Evolutionary conservation across 1,284 basidiomycete species (phyloP).

Genomic region (Heliocybe sulcata): DNA sequence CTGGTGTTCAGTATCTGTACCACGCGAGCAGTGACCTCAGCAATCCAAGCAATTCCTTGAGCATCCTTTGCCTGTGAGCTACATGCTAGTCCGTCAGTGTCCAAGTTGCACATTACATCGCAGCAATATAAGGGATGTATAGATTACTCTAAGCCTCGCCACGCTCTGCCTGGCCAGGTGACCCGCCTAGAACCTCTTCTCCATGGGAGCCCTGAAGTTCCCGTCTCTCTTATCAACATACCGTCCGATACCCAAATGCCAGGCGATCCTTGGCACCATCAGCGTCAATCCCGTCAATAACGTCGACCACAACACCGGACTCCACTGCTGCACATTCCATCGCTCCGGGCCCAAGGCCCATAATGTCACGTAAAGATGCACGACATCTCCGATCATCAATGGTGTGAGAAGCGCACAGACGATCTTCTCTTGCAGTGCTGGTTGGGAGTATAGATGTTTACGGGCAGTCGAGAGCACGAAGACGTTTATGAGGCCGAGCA

Average conservation of each 20-base stretch:
- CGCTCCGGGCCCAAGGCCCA: conserved; percentile 65
- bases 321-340: conserved; percentile 57
- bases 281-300: conserved; percentile 55
- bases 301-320: conserved; percentile 60
- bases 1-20: background rate
- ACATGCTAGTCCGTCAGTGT: background rate
- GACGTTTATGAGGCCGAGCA: conserved; percentile 62
- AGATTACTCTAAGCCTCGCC: background rate
- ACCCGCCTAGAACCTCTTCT: conserved; percentile 14
- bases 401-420: conserved; percentile 55
- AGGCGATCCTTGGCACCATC: conserved; percentile 59
- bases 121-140: background rate
- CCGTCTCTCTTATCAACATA: conserved; percentile 63
- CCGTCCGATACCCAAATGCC: conserved; percentile 66
- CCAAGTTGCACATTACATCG: background rate
- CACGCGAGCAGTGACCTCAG: no score
- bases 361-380: conserved; percentile 58
- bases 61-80: background rate
- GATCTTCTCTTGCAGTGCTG: conserved; percentile 64
- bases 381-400: conserved; percentile 58
- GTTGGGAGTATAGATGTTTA: conserved; percentile 46
- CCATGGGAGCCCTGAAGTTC: conserved; percentile 7
- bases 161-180: conserved; percentile 4
- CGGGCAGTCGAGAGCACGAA: conserved; percentile 57
- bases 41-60: no score